Evolutionary conservation across 2,329 filamentous ascomycete genomes (phyloP), one percentile per base, ranked within the genome.

Genomic region (Bipolaris oryzae): DNA sequence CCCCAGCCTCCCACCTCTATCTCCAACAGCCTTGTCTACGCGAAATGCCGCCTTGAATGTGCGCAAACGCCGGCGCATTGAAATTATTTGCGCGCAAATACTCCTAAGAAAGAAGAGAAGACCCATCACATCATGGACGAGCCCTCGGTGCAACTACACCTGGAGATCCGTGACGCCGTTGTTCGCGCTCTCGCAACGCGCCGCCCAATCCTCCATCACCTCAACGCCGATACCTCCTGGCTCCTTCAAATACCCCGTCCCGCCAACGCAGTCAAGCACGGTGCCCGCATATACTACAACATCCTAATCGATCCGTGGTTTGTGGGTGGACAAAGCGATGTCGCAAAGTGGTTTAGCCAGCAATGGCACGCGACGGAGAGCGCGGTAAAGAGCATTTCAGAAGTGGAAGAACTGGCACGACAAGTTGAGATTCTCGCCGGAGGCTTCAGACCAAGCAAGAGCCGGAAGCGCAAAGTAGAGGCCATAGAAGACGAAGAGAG

Each of bases 191-290:
- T 81, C 45, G 71, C 75, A 28, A 74, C 74, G 47, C 78, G 76
- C 38, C 77, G 82, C 23, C 84, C 84, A 1, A 68, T 89, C 38
- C 79, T 90, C 7, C 83, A 85, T 50, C 87, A 89, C 71, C 78
- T 89, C 31, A 89, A 89, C 71, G 86, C 83, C 63, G 87, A 89
- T 74, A 88, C 85, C 4, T 85, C 83, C 20, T 89, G 87, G 87
- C 78, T 89, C 2, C 75, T 89, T n/a, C 85, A 87, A 58, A 77
- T 89, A 7, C 86, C 87, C 1, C 81, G 82, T 42, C 85, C 85
- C 5, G 65, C 75, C 0, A 73, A 75, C 28, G 75, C 76, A 2
- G 66, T 76, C 20, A 77, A 73, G 45, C 77, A 79, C 38, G 74
- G 74, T n/a, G 70, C 67, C 47, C 80, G 82, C 16, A 75, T 78